Evolutionary conservation across 2,329 filamentous ascomycete genomes (phyloP).

Genomic region (Beauveria pseudobassiana): DNA sequence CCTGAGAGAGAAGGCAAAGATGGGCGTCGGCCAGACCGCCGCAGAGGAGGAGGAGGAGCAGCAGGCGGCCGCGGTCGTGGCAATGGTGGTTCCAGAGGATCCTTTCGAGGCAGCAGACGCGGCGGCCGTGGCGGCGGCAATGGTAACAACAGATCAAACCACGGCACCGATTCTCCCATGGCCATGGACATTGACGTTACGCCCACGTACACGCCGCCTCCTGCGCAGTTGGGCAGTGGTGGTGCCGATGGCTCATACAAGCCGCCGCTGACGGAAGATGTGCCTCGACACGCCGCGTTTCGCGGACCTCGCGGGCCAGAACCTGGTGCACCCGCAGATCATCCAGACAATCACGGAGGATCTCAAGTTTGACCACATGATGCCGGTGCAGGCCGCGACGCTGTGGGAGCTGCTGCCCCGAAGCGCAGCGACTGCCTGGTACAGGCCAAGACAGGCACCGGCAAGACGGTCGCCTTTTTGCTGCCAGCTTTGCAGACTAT

Average conservation of each 20-base stretch:
- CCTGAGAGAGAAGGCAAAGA: slow-evolving; percentile 6
- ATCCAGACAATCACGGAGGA: slow-evolving; percentile 41
- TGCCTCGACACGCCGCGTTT: slow-evolving; percentile 40
- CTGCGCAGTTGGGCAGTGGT: neutral
- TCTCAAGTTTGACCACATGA: slow-evolving; percentile 45
- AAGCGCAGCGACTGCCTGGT: slow-evolving; percentile 52
- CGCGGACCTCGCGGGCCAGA: slow-evolving; percentile 33
- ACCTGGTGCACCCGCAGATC: slow-evolving; percentile 38
- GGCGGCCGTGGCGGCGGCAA: neutral
- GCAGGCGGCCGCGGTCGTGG: neutral
- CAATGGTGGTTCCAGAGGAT: neutral
- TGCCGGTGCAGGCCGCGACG: slow-evolving; percentile 47
- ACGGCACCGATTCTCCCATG: neutral
- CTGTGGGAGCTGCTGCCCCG: slow-evolving; percentile 39
- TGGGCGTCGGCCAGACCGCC: slow-evolving; percentile 2
- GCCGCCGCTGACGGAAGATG: slow-evolving; percentile 25
- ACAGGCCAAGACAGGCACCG: slow-evolving; percentile 81
- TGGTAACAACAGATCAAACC: neutral
- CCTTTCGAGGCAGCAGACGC: neutral
- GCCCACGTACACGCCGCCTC: neutral
- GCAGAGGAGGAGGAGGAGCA: slow-evolving; percentile 1
- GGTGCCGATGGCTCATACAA: neutral
- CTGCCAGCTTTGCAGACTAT: slow-evolving; percentile 77
- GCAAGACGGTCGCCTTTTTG: slow-evolving; percentile 79
- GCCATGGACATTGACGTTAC: slow-evolving; percentile 6